These are phyloP conservation scores for Panaeolus cyanescens DNA, from an alignment of 768 basidiomycete genomes.

Conservation along the genomic window DNA sequence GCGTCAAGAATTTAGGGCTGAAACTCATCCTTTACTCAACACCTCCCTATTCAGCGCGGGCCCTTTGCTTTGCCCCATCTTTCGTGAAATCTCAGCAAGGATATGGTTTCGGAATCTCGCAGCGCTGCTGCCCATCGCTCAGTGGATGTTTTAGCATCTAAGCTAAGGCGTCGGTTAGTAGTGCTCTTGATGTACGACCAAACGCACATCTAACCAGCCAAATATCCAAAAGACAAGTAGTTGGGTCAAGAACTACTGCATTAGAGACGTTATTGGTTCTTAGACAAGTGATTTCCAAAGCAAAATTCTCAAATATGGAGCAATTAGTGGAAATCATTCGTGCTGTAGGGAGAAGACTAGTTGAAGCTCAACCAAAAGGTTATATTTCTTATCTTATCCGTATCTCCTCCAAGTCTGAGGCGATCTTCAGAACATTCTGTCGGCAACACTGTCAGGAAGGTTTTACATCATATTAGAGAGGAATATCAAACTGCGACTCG, in stretches of 20 bases:
- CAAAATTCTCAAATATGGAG: conserved; percentile 84
- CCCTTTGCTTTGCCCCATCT: not conserved
- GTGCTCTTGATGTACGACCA: conserved; percentile 11
- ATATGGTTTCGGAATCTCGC: conserved; percentile 46
- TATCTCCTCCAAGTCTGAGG: conserved; percentile 7
- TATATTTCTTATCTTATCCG: conserved; percentile 10
- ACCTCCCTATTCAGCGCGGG: not conserved
- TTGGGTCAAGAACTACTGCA: conserved; percentile 88
- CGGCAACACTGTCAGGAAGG: conserved; percentile 91
- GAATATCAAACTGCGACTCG: conserved; percentile 85
- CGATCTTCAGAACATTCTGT: conserved; percentile 79
- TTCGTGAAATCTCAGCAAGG: not conserved
- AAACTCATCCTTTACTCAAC: conserved; percentile 5
- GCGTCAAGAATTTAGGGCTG: conserved; percentile 23
- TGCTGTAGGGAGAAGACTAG: conserved; percentile 74
- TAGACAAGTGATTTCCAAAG: conserved; percentile 86
- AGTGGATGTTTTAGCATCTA: conserved; percentile 71
- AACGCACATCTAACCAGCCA: conserved; percentile 14
- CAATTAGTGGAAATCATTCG: conserved; percentile 82
- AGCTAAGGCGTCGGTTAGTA: conserved; percentile 71
- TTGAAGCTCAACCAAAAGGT: conserved; percentile 97
- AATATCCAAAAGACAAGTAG: conserved; percentile 67
- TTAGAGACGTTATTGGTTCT: conserved; percentile 88
- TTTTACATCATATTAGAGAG: conserved; percentile 92
- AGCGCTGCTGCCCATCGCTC: conserved; percentile 48